These are phyloP conservation scores for Apiospora phragmitis DNA, from an alignment of 2,329 filamentous ascomycete species.

Conservation along the genomic window DNA sequence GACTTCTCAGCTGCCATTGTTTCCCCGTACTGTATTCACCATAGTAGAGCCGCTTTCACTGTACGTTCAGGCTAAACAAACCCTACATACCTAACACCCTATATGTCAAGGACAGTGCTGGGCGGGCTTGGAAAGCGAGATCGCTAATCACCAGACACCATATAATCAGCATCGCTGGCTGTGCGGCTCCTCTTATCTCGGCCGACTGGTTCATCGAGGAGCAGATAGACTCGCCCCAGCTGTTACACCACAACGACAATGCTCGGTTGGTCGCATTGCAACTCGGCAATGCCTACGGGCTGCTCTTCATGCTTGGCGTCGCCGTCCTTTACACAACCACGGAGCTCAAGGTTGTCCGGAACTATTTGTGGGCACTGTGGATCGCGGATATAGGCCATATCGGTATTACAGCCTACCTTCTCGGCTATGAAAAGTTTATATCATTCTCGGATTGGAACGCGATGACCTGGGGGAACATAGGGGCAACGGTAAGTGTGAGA, in stretches of 20 bases:
- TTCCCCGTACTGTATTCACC: slow-evolving; percentile 68
- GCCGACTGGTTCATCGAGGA: slow-evolving; percentile 64
- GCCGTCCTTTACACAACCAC: slow-evolving; percentile 64
- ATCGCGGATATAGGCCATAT: slow-evolving; percentile 69
- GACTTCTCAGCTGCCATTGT: slow-evolving; percentile 61
- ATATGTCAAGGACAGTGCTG: neutral
- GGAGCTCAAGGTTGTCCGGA: slow-evolving; percentile 65
- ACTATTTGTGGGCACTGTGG: slow-evolving; percentile 66
- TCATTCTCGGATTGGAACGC: slow-evolving; percentile 64
- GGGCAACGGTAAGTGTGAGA: slow-evolving; percentile 55
- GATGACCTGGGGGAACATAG: slow-evolving; percentile 74
- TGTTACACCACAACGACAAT: slow-evolving; percentile 41
- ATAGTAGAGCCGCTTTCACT: slow-evolving; percentile 68
- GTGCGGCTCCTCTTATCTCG: slow-evolving; percentile 54
- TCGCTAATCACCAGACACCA: neutral
- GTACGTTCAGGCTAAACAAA: slow-evolving; percentile 44
- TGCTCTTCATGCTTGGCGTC: slow-evolving; percentile 64
- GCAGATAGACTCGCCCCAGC: slow-evolving; percentile 50
- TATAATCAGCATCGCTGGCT: slow-evolving; percentile 56
- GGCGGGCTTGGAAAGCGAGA: slow-evolving; percentile 12
- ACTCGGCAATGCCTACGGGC: slow-evolving; percentile 68
- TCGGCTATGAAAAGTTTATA: slow-evolving; percentile 56
- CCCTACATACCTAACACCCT: slow-evolving; percentile 5
- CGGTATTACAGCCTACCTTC: slow-evolving; percentile 56
- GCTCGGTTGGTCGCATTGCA: slow-evolving; percentile 63